phyloP scores from a whole-genome alignment of 345 rosid species.

The Hypericum androsaemum region DNA sequence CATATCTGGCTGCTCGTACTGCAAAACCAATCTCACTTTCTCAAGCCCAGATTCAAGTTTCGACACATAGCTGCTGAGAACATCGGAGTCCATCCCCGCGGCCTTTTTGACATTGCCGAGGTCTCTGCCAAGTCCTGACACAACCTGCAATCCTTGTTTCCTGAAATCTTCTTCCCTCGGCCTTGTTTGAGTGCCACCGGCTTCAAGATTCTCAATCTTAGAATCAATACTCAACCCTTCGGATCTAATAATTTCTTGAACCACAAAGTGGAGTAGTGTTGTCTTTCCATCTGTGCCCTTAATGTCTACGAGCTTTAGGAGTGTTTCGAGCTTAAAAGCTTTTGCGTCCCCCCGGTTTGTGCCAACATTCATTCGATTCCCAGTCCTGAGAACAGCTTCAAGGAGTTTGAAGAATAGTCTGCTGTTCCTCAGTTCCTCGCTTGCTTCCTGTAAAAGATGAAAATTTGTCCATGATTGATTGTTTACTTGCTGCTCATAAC shows the following conservation, averaged over 20 bases:
- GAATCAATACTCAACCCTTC: conserved; percentile 43
- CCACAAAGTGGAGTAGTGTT: conserved; percentile 92
- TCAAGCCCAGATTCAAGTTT: conserved; percentile 86
- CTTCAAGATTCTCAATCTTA: conserved; percentile 29
- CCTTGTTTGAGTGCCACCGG: conserved; percentile 12
- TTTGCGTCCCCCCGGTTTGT: conserved; percentile 95
- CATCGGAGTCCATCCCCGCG: conserved; percentile 95
- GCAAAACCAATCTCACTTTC: conserved; percentile 56
- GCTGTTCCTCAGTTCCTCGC: conserved; percentile 83
- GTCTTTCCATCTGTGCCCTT: conserved; percentile 97
- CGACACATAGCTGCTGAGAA: conserved; percentile 65
- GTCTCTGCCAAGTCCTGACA: conserved; percentile 81
- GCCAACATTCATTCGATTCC: conserved; percentile 93
- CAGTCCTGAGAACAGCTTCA: conserved; percentile 90
- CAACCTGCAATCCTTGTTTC: conserved; percentile 88
- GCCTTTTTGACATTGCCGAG: conserved; percentile 78
- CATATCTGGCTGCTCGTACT: conserved; percentile 51
- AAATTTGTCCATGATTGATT: neutral
- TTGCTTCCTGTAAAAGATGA: conserved; percentile 50
- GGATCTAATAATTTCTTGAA: conserved; percentile 87
- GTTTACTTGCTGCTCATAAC: neutral
- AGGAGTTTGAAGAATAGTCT: conserved; percentile 87
- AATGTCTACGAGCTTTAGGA: conserved; percentile 87
- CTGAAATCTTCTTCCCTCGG: conserved; percentile 51
- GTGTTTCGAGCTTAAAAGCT: conserved; percentile 97